These are phyloP conservation scores for Oenanthe sinensis DNA, from an alignment of 129 eudicot genomes.

Conservation along the genomic window DNA sequence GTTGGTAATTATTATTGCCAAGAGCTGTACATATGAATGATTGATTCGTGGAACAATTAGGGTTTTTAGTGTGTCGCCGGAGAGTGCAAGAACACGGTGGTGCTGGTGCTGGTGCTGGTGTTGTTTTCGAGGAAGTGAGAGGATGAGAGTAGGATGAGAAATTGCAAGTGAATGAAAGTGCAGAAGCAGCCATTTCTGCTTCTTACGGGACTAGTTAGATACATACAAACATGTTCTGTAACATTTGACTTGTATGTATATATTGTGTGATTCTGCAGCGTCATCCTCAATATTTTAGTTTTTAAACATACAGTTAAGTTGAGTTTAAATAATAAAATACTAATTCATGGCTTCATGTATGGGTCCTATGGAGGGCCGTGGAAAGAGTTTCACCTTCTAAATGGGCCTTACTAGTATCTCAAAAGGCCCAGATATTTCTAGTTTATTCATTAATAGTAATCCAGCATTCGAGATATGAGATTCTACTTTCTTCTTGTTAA, in stretches of 20 bases:
- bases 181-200: conserved; percentile 4
- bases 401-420: too few species aligned
- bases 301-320: background rate
- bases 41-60: background rate
- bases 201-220: background rate
- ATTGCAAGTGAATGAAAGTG: conserved; percentile 1
- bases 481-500: too few species aligned
- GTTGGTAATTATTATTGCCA: background rate
- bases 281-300: background rate
- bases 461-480: too few species aligned
- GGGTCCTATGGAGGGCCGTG: too few species aligned
- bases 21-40: conserved; percentile 7
- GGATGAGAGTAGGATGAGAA: background rate
- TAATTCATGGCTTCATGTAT: too few species aligned
- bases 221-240: background rate
- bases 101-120: background rate
- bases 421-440: too few species aligned
- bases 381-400: too few species aligned
- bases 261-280: background rate
- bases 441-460: too few species aligned
- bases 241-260: background rate
- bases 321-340: too few species aligned
- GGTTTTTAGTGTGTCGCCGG: background rate
- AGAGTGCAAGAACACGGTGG: background rate
- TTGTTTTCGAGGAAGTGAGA: background rate